These are phyloP conservation scores for Xerocomus potaroensis DNA, from an alignment of 768 basidiomycete species.

Conservation along the genomic window DNA sequence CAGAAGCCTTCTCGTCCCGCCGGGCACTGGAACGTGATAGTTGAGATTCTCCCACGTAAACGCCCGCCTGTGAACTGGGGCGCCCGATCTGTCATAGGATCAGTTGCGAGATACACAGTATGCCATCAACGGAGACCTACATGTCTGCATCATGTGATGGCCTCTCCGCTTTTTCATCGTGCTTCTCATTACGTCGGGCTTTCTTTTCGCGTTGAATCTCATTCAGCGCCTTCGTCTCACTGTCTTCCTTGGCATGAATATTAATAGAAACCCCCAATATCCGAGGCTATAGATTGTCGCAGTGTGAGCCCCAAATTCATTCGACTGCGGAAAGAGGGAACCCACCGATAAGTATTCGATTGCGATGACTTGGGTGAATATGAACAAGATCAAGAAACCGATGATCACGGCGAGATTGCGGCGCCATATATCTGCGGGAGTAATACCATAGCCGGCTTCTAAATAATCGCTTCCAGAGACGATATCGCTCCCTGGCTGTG, in stretches of 20 bases:
- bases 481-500: conserved; percentile 47
- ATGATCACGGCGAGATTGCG: conserved; percentile 67
- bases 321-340: not conserved
- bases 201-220: conserved; percentile 51
- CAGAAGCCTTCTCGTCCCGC: conserved; percentile 57
- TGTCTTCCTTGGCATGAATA: conserved; percentile 57
- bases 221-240: conserved; percentile 53
- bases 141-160: conserved; percentile 14
- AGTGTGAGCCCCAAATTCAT: not conserved
- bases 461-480: conserved; percentile 65
- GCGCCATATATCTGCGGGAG: conserved; percentile 54
- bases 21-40: conserved; percentile 69
- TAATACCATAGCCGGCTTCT: conserved; percentile 46
- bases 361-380: conserved; percentile 60
- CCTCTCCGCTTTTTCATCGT: conserved; percentile 22
- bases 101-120: not conserved
- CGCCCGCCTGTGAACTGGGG: conserved; percentile 20
- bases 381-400: conserved; percentile 67
- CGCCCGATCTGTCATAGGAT: not conserved
- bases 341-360: conserved; percentile 62
- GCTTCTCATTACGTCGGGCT: conserved; percentile 34
- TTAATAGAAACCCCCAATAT: conserved; percentile 39
- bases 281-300: conserved; percentile 27
- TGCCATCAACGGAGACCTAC: conserved; percentile 5
- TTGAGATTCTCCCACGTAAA: conserved; percentile 84